Percentiles rank a stretch among this genome's conserved stretches.
phyloP scores from a whole-genome alignment of 108 stramenopile species.

The Conticribra weissflogii region DNA sequence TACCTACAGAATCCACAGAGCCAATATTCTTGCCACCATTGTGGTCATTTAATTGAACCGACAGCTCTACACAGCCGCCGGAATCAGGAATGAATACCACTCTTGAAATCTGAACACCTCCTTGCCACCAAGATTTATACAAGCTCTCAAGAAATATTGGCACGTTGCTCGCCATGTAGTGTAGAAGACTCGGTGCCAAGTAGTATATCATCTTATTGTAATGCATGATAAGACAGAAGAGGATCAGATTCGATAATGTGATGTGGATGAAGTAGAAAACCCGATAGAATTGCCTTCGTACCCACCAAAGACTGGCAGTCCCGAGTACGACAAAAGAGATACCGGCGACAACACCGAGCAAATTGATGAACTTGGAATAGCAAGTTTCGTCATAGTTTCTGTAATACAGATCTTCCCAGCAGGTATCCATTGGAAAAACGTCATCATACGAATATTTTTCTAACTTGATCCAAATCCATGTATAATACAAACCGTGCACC shows the following conservation, averaged over 20 bases:
- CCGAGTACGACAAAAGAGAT: slow-evolving; percentile 43
- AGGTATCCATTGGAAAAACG: slow-evolving; percentile 21
- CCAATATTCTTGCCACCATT: not conserved
- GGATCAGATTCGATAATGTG: slow-evolving; percentile 29
- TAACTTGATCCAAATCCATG: slow-evolving; percentile 10
- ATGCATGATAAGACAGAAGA: slow-evolving; percentile 57
- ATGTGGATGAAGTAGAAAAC: slow-evolving; percentile 53
- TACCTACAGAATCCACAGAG: slow-evolving; percentile 15
- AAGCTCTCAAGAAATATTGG: slow-evolving; percentile 40
- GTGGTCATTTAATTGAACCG: not conserved
- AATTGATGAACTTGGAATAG: slow-evolving; percentile 29
- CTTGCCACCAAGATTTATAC: slow-evolving; percentile 18
- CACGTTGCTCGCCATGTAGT: slow-evolving; percentile 56
- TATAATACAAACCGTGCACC: slow-evolving; percentile 19
- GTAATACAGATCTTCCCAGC: slow-evolving; percentile 2
- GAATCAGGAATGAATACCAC: slow-evolving; percentile 45
- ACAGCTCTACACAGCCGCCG: slow-evolving; percentile 50
- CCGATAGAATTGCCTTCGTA: slow-evolving; percentile 52
- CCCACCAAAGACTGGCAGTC: slow-evolving; percentile 39
- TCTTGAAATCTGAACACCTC: slow-evolving; percentile 30
- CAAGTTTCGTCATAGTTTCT: slow-evolving; percentile 10
- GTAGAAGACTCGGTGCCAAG: slow-evolving; percentile 60
- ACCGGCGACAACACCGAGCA: slow-evolving; percentile 53
- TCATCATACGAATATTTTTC: not conserved
- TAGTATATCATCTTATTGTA: slow-evolving; percentile 66